Percentiles rank a stretch among this genome's conserved stretches.
phyloP scores from a whole-genome alignment of 2,329 filamentous ascomycete species.

The Ascochyta lentis region DNA sequence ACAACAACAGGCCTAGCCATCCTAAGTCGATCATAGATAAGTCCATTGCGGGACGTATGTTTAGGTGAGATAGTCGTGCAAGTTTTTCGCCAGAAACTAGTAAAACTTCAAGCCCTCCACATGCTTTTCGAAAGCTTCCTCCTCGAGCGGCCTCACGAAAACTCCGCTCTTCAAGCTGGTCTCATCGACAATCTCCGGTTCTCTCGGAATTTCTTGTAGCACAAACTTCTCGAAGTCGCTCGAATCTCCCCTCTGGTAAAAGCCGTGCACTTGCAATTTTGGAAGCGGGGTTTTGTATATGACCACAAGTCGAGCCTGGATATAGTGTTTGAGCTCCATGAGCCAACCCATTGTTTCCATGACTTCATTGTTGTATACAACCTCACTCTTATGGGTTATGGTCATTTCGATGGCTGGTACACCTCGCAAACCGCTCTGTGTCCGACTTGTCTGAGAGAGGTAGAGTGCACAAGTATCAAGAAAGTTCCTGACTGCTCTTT shows the following conservation, averaged over 20 bases:
- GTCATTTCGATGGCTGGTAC: slow-evolving; percentile 16
- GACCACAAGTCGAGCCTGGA: slow-evolving; percentile 9
- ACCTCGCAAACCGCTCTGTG: slow-evolving; percentile 3
- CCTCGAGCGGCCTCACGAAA: slow-evolving; percentile 15
- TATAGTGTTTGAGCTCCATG: background rate
- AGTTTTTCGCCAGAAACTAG: background rate
- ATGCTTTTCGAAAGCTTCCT: slow-evolving; percentile 16
- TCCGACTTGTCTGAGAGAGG: too few relatives aligned
- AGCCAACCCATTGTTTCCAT: slow-evolving; percentile 1
- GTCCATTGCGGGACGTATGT: too few relatives aligned
- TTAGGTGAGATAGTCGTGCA: too few relatives aligned
- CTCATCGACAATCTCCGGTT: background rate
- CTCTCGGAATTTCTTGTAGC: too few relatives aligned
- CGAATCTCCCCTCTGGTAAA: background rate
- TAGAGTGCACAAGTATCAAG: too few relatives aligned
- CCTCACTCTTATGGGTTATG: slow-evolving; percentile 7
- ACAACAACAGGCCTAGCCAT: too few relatives aligned
- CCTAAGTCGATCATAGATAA: too few relatives aligned
- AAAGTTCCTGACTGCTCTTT: background rate
- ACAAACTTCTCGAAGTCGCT: too few relatives aligned
- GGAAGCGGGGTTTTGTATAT: slow-evolving; percentile 16
- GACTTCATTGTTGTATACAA: slow-evolving; percentile 3
- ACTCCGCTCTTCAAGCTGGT: background rate
- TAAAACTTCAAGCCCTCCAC: slow-evolving; percentile 13
- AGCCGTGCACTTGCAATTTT: background rate